Base-by-base conservation (phyloP, 106 monocot species). In the Acorus calamus region DNA sequence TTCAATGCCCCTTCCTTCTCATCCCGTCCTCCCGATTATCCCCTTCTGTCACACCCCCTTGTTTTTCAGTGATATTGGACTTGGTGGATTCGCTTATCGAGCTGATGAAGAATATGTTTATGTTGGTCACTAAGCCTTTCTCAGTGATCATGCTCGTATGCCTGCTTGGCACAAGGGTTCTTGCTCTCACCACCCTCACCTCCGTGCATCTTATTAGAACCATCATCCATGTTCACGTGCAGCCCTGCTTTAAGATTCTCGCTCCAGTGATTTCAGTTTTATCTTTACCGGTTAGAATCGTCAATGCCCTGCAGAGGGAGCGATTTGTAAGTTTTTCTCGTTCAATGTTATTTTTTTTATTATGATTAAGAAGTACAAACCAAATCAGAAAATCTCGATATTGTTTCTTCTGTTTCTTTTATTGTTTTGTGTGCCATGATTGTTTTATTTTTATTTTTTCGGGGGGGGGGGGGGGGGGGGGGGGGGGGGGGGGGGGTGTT, bases 251-350 rank as follows among this genome's bases (percentile, higher is more conserved):
- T 6, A 62, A 49, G 48, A 7, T 59, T 42, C 10, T 76, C 13
- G 49, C 57, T 14, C 68, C 53, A 61, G 9, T 43, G 3, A 49
- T 61, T 13, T 61, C 61, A 11, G 41, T 60, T 3, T 9, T 75
- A 10, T 52, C 49, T 3, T 43, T 76, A n/a, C 76, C 76, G 4
- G 43, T 69, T 55, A 69, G 69, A 8, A 54, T 76, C 9, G 44
- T 76, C 50, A 64, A 41, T 42, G 69, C 69, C 4, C 12, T 63
- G n/a, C 76, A 69, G 8, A 62, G 64, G 14, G 69, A 76, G 54
- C n/a, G 50, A 42, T 58, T 44, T 56, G 76, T 76, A 8, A 49
- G 63, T 58, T 14, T 45, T 28, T 28, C 28, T 28, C 28, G 28
- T 28, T 28, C 28, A 28, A 28, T 28, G 28, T 28, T 28, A 28